Base-by-base conservation (phyloP, 2,329 filamentous ascomycete genomes). In the Aspergillus niger region DNA sequence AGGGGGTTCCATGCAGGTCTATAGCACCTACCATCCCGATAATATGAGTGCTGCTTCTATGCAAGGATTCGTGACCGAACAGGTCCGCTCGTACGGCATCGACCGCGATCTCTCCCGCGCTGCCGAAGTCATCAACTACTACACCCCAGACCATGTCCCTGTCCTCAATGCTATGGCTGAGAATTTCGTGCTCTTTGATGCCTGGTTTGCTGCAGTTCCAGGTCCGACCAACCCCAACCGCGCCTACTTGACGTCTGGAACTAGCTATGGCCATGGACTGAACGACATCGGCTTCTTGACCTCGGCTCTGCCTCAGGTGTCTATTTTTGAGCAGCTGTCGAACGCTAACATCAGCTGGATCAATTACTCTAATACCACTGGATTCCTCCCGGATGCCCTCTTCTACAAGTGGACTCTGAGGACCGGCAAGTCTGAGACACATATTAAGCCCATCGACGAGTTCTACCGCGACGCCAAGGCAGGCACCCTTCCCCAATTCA, bases 291-390 rank as follows among this genome's bases (percentile, higher is more conserved):
- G 67, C 17, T 79, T 79, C 60, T 55, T 66, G 5, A 65, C 66
- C 2, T 76, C 75, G 6, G 69, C 66, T 0, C 62, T 79, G 5
- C 76, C 77, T 0, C 76, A 79, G 58, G 71, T 64, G 8, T 78
- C 76, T 3, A 72, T 79, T 54, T 79, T 78, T 55, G 69, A 79
- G 57, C 73, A 78, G 58, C 65, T 82, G 26, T 75, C 72, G 0
- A 77, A 80, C 56, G 69, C 70, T 20, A 70, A 71, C 57, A 74
- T 78, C 61, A 71, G 71, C 44, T 83, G 81, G 81, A 76, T 74
- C 57, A 82, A 83, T 69, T 83, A 82, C 69, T 74, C 77, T 49
- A 79, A 80, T 67, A 72, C 77, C 39, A 77, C 72, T 10, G 76
- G 73, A 20, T 79, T 79, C 44, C 74, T 76, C 22, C 79, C 80